Evolutionary conservation across 2,329 filamentous ascomycete species (phyloP).

Genomic region (Botrytis paeoniae): DNA sequence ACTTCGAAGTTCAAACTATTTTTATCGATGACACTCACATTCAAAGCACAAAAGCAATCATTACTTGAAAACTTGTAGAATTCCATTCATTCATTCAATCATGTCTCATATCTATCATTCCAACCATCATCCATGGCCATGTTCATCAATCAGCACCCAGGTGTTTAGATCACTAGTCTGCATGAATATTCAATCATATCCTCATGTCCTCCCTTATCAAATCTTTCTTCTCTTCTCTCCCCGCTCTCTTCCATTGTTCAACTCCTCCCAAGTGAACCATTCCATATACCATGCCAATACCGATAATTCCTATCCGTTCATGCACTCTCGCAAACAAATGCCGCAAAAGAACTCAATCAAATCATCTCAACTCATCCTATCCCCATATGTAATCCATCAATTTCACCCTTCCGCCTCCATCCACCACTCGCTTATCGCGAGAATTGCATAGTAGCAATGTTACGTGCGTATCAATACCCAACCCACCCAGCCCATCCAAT

Average conservation of each 20-base stretch:
- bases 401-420: background rate
- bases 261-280: background rate
- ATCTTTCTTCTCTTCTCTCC: background rate
- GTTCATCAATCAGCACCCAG: conserved; percentile 6
- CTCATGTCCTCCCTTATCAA: background rate
- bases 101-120: conserved; percentile 14
- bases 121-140: background rate
- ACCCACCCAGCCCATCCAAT: background rate
- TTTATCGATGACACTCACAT: background rate
- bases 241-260: background rate
- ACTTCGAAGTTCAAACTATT: background rate
- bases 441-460: background rate
- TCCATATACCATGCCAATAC: background rate
- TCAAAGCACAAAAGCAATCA: background rate
- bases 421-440: background rate
- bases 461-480: background rate
- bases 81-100: conserved; percentile 17
- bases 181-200: background rate
- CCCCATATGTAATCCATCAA: conserved; percentile 12
- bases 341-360: background rate
- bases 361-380: background rate
- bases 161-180: background rate
- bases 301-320: background rate
- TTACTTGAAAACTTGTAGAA: background rate
- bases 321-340: conserved; percentile 13